phyloP scores from a whole-genome alignment of 148 eudicot genomes.

The Rhododendron molle region DNA sequence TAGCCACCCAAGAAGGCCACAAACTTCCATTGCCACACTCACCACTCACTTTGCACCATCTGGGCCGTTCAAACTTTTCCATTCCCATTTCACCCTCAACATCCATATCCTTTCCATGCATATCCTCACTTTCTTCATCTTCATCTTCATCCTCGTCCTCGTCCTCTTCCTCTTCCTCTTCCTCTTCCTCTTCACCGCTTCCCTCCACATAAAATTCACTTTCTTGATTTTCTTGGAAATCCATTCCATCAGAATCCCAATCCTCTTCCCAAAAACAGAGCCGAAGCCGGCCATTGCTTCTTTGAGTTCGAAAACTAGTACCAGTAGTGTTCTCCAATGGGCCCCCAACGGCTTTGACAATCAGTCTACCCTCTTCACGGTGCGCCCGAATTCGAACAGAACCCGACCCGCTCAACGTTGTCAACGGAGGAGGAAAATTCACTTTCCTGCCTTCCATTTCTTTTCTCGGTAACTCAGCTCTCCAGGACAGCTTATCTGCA shows the following conservation, averaged over 20 bases:
- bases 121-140: constrained; percentile 16
- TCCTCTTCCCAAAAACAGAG: constrained; percentile 11
- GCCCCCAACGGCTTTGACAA: constrained; percentile 44
- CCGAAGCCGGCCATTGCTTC: constrained; percentile 53
- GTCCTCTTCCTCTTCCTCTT: constrained; percentile 11
- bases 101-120: constrained; percentile 21
- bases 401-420: constrained; percentile 40
- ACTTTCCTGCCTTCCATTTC: neutral
- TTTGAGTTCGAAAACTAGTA: constrained; percentile 33
- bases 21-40: constrained; percentile 34
- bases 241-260: neutral
- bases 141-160: constrained; percentile 6
- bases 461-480: neutral
- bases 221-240: neutral
- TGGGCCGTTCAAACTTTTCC: constrained; percentile 32
- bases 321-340: constrained; percentile 10
- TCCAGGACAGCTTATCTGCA: neutral
- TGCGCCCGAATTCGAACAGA: constrained; percentile 31
- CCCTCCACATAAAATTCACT: constrained; percentile 2
- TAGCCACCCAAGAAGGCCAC: constrained; percentile 66
- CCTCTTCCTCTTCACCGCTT: neutral
- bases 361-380: constrained; percentile 52
- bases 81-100: constrained; percentile 35
- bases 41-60: constrained; percentile 64
- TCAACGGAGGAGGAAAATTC: constrained; percentile 65